A percentile compares a stretch with the other conserved stretches of the same genome.
Evolutionary conservation across 768 basidiomycete genomes (phyloP).

Genomic region (Termitomyces sp.): DNA sequence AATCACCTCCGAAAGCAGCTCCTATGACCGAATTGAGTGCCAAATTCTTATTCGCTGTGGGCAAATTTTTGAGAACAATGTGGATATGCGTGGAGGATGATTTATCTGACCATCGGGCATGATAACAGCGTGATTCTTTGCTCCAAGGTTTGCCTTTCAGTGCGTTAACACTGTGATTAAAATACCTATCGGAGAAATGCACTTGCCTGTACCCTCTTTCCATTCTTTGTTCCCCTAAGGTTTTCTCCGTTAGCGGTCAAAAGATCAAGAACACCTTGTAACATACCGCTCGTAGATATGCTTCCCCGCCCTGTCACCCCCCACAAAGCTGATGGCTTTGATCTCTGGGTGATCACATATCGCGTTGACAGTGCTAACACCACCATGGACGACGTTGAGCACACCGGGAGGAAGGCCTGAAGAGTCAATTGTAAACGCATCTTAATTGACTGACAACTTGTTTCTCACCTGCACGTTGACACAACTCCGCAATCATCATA

Average conservation of each 20-base stretch:
- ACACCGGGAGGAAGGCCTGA: slow-evolving; percentile 81
- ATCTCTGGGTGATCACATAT: slow-evolving; percentile 91
- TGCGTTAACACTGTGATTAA: background rate
- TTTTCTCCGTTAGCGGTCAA: slow-evolving; percentile 3
- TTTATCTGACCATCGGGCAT: slow-evolving; percentile 81
- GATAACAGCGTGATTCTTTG: slow-evolving; percentile 91
- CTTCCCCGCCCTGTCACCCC: slow-evolving; percentile 87
- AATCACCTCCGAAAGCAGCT: slow-evolving; percentile 84
- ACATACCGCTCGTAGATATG: slow-evolving; percentile 85
- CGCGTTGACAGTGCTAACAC: slow-evolving; percentile 83
- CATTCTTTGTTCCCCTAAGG: slow-evolving; percentile 70
- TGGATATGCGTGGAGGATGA: background rate
- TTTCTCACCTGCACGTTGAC: slow-evolving; percentile 68
- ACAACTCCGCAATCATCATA: slow-evolving; percentile 96
- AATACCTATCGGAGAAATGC: background rate
- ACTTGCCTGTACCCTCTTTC: slow-evolving; percentile 80
- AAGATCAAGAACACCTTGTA: background rate
- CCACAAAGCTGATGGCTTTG: slow-evolving; percentile 95
- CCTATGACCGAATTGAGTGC: slow-evolving; percentile 90
- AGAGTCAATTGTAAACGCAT: background rate
- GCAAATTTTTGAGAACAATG: background rate
- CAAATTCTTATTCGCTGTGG: slow-evolving; percentile 82
- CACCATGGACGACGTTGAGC: slow-evolving; percentile 89
- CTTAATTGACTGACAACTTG: background rate
- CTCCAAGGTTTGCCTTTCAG: slow-evolving; percentile 64